Conservation (phyloP, 495 filamentous ascomycete genomes). For the Patellaria atrata region DNA sequence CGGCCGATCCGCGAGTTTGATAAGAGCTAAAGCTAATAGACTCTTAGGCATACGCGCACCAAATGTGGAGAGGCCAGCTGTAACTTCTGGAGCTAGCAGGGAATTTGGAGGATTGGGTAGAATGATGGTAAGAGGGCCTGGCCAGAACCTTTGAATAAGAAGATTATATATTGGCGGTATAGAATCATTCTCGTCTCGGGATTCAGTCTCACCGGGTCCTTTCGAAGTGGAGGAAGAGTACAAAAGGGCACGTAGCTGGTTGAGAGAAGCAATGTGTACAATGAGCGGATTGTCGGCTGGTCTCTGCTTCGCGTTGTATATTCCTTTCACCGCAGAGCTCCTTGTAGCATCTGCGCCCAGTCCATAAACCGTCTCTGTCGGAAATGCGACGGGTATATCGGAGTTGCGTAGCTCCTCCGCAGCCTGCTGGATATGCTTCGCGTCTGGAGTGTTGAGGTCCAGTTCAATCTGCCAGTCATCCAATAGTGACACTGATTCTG, state of each 20-base stretch:
- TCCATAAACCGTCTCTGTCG: conserved; percentile 96
- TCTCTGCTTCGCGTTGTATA: conserved; percentile 78
- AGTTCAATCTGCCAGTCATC: conserved; percentile 16
- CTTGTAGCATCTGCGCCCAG: conserved; percentile 88
- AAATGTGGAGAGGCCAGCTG: conserved; percentile 68
- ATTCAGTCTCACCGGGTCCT: conserved; percentile 10
- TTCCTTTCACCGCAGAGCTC: conserved; percentile 69
- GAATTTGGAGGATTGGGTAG: conserved; percentile 60
- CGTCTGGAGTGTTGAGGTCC: conserved; percentile 7
- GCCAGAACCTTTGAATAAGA: conserved; percentile 79
- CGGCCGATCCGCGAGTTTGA: conserved; percentile 57
- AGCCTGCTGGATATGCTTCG: conserved; percentile 33
- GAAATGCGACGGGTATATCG: conserved; percentile 77
- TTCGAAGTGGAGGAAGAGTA: conserved; percentile 23
- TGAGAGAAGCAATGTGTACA: conserved; percentile 70
- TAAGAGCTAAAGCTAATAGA: conserved; percentile 70
- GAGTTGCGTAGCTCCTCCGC: conserved; percentile 45
- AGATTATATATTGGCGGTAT: conserved; percentile 75
- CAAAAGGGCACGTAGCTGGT: conserved; percentile 59
- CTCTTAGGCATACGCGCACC: conserved; percentile 80
- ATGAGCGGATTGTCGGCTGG: conserved; percentile 94
- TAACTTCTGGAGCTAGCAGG: conserved; percentile 70
- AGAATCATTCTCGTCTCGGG: conserved; percentile 16
- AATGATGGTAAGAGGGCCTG: conserved; percentile 84
- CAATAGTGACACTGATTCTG: not conserved